Percentiles rank a stretch among this genome's conserved stretches.
phyloP scores from a whole-genome alignment of 805 yeast species.

The Monosporozyma unispora region DNA sequence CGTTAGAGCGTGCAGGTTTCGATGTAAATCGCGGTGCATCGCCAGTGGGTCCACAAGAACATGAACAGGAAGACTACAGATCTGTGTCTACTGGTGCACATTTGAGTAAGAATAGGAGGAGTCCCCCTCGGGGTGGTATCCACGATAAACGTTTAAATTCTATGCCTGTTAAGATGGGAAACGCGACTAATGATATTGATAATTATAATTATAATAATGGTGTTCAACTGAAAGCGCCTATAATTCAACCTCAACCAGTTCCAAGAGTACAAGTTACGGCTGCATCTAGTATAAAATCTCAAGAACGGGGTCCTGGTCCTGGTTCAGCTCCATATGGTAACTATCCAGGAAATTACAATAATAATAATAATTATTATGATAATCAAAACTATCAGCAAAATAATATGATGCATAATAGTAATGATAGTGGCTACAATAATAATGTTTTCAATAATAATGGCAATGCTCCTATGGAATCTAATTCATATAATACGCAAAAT shows the following conservation, averaged over 20 bases:
- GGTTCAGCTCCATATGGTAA: neutral
- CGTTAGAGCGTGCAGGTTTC: constrained; percentile 76
- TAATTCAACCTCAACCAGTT: neutral
- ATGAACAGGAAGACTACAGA: neutral
- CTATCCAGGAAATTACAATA: neutral
- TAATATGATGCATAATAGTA: neutral
- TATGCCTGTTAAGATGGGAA: neutral
- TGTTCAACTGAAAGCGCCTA: too few species aligned
- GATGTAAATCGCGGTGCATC: constrained; percentile 30
- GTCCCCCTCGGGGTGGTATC: neutral
- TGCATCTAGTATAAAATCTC: neutral
- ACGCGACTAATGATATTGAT: too few species aligned
- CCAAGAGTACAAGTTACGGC: neutral
- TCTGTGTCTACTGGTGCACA: neutral
- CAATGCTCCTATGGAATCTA: neutral
- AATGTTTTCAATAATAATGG: neutral
- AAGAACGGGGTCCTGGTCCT: neutral
- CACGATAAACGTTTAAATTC: neutral
- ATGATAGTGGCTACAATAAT: neutral
- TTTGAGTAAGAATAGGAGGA: neutral
- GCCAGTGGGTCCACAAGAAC: neutral
- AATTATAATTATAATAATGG: too few species aligned
- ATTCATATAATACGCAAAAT: neutral
- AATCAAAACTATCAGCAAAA: neutral
- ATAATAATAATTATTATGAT: too few species aligned